Evolutionary conservation across 345 rosid genomes (phyloP), one percentile per base, ranked within the genome.

Genomic region (Carallia brachiata): DNA sequence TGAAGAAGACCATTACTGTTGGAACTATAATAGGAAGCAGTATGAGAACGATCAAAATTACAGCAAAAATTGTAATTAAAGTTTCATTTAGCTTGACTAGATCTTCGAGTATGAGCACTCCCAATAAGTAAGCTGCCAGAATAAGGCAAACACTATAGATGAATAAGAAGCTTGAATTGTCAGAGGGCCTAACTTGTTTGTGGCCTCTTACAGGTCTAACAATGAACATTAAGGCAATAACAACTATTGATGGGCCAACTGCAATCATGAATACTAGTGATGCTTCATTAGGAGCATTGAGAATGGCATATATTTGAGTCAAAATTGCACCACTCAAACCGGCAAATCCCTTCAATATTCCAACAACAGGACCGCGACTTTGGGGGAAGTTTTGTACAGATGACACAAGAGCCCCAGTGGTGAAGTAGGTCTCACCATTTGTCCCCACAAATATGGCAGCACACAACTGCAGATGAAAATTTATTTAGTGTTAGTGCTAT

Each of bases 391-490:
- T 96, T 34, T 88, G 93, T 74, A 96, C 99, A 23, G 96, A 87
- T 62, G 98, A 96, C 70, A 96, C 95, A 68, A 96, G 72, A 73
- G 99, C 84, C 18, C 75, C 92, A 6, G 99, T 90, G 59, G 92
- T 96, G 93, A 89, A 92, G 88, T 92, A 89, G 70, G 99, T 96
- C 74, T 96, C 97, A 0, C 99, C 99, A 73, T 96, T 92, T 84
- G 85, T 92, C 66, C 96, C 95, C 62, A 87, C 80, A 60, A 92
- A 92, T 80, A 96, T 88, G 10, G 16, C 60, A 55, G 12, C 59
- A 55, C 6, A 55, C 16, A 55, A 13, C 32, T 55, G 50, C 50
- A 44, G 50, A 44, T 44, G 50, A 44, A 44, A 44, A 10, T 12
- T 44, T 12, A 16, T 15, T 44, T 15, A 44, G 2, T 12, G 12